Conservation (phyloP, 495 filamentous ascomycete species). For the Neurospora tetraspora region DNA sequence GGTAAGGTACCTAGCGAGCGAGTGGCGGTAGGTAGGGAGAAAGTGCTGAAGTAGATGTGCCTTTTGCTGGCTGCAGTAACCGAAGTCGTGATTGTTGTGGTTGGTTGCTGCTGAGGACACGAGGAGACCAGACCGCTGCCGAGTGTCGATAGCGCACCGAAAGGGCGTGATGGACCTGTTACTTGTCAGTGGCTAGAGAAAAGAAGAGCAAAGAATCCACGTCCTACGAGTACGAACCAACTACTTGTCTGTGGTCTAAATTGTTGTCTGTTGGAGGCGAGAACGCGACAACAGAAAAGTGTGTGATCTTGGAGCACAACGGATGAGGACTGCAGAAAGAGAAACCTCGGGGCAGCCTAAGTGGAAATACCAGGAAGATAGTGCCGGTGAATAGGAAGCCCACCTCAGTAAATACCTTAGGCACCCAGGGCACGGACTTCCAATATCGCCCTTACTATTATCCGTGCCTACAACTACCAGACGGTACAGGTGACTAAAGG, state of each 20-base stretch:
- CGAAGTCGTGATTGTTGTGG: too few relatives aligned
- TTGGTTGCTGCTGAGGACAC: too few relatives aligned
- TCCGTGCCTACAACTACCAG: background rate
- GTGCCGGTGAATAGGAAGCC: background rate
- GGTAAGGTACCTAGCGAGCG: too few relatives aligned
- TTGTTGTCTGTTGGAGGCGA: background rate
- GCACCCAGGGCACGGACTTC: background rate
- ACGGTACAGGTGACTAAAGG: background rate
- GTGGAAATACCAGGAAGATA: background rate
- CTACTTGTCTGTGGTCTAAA: background rate
- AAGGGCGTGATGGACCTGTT: too few relatives aligned
- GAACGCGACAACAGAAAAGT: background rate
- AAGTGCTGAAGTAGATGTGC: too few relatives aligned
- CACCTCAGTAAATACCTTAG: background rate
- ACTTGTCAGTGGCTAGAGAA: rapidly evolving
- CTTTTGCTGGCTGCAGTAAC: too few relatives aligned
- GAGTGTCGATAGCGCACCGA: background rate
- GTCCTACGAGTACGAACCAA: background rate
- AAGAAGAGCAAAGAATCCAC: too few relatives aligned
- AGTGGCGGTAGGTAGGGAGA: too few relatives aligned
- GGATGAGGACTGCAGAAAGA: background rate
- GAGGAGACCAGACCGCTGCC: background rate
- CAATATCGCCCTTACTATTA: background rate
- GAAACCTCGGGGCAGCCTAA: background rate
- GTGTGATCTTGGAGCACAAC: background rate